These are phyloP conservation scores for Didymella segeticola DNA, from an alignment of 2,329 filamentous ascomycete genomes.

Conservation along the genomic window DNA sequence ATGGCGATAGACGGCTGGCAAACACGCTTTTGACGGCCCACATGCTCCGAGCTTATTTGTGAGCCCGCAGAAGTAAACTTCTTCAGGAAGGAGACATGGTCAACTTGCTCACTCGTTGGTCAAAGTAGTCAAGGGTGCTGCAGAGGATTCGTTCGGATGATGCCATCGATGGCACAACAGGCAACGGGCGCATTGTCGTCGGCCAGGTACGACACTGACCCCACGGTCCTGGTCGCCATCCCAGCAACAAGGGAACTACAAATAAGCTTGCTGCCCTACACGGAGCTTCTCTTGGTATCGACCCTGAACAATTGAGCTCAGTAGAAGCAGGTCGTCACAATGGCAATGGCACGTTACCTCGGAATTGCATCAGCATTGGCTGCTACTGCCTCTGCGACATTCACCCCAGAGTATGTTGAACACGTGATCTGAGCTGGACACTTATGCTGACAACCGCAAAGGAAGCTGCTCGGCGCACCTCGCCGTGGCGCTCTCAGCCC, in stretches of 20 bases:
- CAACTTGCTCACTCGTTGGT: constrained; percentile 12
- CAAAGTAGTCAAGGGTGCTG: neutral
- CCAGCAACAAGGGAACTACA: constrained; percentile 22
- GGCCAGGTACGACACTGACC: constrained; percentile 23
- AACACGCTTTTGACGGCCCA: constrained; percentile 32
- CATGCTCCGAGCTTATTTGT: constrained; percentile 34
- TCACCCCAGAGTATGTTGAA: constrained; percentile 45
- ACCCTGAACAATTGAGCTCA: constrained; percentile 37
- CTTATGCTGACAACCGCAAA: constrained; percentile 18
- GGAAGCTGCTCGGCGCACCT: constrained; percentile 70
- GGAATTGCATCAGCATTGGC: constrained; percentile 43
- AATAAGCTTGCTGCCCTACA: constrained; percentile 32
- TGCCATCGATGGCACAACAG: constrained; percentile 26
- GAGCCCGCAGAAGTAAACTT: constrained; percentile 20
- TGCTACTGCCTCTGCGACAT: constrained; percentile 39
- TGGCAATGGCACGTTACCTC: constrained; percentile 45
- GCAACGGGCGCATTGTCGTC: constrained; percentile 10
- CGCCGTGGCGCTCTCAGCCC: constrained; percentile 72
- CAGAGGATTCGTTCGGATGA: constrained; percentile 20
- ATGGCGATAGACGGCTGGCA: constrained; percentile 28
- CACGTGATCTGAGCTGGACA: neutral
- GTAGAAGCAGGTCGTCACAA: constrained; percentile 35
- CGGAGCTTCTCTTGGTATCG: constrained; percentile 25
- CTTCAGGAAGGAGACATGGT: constrained; percentile 32
- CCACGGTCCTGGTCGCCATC: constrained; percentile 18